Base-by-base conservation (phyloP, 176 grass and related monocot genomes). In the Phoenix dactylifera region DNA sequence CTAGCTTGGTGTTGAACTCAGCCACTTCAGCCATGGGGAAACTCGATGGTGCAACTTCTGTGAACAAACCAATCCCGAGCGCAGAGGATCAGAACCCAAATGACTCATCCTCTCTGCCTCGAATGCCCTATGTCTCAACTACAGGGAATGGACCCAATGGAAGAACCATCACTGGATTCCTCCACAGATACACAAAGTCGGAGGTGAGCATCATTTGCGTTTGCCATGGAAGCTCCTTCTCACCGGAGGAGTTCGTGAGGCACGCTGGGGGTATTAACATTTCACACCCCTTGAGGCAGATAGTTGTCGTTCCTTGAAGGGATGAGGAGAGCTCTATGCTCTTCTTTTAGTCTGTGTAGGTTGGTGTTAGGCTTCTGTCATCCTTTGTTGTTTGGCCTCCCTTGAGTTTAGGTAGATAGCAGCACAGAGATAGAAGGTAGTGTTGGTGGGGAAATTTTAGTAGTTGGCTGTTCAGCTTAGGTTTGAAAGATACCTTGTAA, bases 111-210 rank as follows among this genome's bases (percentile, higher is more conserved):
- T 10, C 51, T 1, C 26, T 26, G 0, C 24, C 1, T 9, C 65
- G 55, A 51, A 18, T 71, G 65, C 65, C 65, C 0, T 55, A 26
- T 18, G 72, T 82, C 7, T 22, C 66, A 7, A 63, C 59, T 7
- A 82, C 22, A 4, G 66, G 56, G 15, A 32, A 52, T 9, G 65
- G 65, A 3, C 71, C 59, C 4, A 56, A 56, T 56, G 54, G 54
- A 12, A 22, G 18, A 22, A 22, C 54, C 22, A 22, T 56, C 54
- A 22, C 18, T 23, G 54, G 54, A 2, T 56, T 56, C 6, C 54
- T 56, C 54, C 23, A 56, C 54, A 56, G 12, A 3, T 56, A 56
- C n/a, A 56, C 54, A 18, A 23, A 12, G 6, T 20, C 7, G 12
- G 54, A 56, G 12, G 54, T 56, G 18, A 56, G 54, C 18, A 56